Base-by-base conservation (phyloP, 148 eudicot genomes). In the Linanthus parryae region DNA sequence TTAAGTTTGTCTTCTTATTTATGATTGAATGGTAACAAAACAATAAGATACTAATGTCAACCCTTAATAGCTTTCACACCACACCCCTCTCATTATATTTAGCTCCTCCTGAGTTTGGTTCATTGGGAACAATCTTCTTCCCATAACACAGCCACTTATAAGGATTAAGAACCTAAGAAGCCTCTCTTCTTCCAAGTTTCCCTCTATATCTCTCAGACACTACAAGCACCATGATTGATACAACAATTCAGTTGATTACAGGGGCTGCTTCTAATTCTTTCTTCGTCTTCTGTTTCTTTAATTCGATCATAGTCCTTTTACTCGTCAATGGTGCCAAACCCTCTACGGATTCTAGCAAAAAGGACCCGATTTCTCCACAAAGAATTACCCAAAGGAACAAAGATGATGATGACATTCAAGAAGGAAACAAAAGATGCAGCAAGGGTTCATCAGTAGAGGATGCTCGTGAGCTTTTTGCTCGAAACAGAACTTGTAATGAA, bases 231-330 rank as follows among this genome's bases (percentile, higher is more conserved):
- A n/a, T n/a, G n/a, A n/a, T n/a, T n/a, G n/a, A n/a, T n/a, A n/a
- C n/a, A n/a, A n/a, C 80, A 37, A 34, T 75, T 16, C 84, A 77
- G 52, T 20, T 81, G 57, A 46, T 84, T 56, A 51, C 63, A 21
- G 41, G 59, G 22, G 86, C 83, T 16, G 58, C 82, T 44, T 72
- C 76, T 11, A 88, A 73, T 45, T 65, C 76, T 14, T 78, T 64
- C 12, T 18, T 67, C 5, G 22, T 73, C 9, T 88, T 88, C 55
- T 76, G 83, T 43, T 76, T 88, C 62, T 84, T 85, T 59, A 83
- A 88, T 34, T 48, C 84, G 3, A 71, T 84, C 61, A 79, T 88
- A 25, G 65, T 63, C 48, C 42, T 69, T 28, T 72, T 88, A 27
- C 72, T 88, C 16, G 50, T 78, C 26, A 68, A 63, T 1, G 52